Evolutionary conservation across 129 eudicot genomes (phyloP).

Genomic region (Gnaphalium uliginosum): DNA sequence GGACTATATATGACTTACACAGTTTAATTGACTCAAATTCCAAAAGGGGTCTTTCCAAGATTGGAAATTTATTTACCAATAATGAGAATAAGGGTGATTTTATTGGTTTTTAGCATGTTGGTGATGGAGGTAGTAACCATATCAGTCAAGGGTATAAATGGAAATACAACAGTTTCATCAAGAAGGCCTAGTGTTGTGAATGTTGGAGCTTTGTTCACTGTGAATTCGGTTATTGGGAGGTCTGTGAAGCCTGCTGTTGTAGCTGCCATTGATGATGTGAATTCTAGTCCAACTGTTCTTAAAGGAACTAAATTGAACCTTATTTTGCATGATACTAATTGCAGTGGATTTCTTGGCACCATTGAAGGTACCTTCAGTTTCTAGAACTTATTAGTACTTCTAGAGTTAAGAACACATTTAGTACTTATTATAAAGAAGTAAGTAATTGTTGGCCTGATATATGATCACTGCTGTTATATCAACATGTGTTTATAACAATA

Average conservation of each 20-base stretch:
- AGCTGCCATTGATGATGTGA: conserved; percentile 87
- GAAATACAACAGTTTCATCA: conserved; percentile 36
- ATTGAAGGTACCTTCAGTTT: conserved; percentile 55
- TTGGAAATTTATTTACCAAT: conserved; percentile 22
- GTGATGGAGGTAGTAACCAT: conserved; percentile 31
- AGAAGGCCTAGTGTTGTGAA: conserved; percentile 52
- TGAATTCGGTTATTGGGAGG: conserved; percentile 77
- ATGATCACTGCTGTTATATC: conserved; percentile 1
- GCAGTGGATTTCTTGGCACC: conserved; percentile 90
- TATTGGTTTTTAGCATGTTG: conserved; percentile 31
- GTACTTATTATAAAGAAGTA: background rate
- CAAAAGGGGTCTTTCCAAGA: conserved; percentile 14
- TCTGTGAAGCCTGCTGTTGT: conserved; percentile 71
- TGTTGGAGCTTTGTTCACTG: conserved; percentile 79
- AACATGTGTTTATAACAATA: background rate
- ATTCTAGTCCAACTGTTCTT: conserved; percentile 58
- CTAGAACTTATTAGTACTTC: background rate
- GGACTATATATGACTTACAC: conserved; percentile 3
- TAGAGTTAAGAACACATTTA: background rate
- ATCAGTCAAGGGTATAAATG: conserved; percentile 33
- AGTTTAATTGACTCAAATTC: conserved; percentile 6
- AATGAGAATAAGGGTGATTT: conserved; percentile 22
- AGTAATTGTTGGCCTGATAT: background rate
- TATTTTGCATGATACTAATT: conserved; percentile 73
- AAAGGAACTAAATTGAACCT: conserved; percentile 51